phyloP scores from a whole-genome alignment of 2,329 filamentous ascomycete species.

The Arthrinium puccinioides region DNA sequence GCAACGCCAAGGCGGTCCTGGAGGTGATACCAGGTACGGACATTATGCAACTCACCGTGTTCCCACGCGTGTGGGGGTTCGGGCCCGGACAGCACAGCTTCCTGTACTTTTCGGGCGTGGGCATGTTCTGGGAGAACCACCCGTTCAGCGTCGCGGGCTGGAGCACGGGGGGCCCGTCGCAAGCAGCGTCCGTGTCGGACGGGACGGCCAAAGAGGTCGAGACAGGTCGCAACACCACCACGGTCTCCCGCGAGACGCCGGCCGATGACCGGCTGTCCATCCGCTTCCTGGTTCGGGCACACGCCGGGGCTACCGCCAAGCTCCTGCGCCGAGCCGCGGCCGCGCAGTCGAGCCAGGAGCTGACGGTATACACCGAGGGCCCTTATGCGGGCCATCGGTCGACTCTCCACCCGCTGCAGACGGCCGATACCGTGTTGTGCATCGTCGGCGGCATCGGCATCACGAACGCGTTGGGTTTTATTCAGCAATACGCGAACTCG shows the following conservation, averaged over 20 bases:
- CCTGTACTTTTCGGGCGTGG: slow-evolving; percentile 12
- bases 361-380: slow-evolving; percentile 11
- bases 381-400: slow-evolving; percentile 11
- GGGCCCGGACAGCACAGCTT: slow-evolving; percentile 13
- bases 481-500: slow-evolving; percentile 12
- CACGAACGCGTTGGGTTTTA: slow-evolving; percentile 10
- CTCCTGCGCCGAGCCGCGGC: slow-evolving; percentile 6
- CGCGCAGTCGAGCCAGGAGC: neutral
- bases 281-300: slow-evolving; percentile 8
- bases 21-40: slow-evolving; percentile 9
- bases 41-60: slow-evolving; percentile 11
- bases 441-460: slow-evolving; percentile 11
- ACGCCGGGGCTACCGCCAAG: slow-evolving; percentile 8
- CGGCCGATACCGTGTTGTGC: slow-evolving; percentile 11
- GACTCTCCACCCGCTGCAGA: slow-evolving; percentile 5
- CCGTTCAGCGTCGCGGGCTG: slow-evolving; percentile 17
- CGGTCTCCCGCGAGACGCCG: neutral
- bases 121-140: slow-evolving; percentile 17
- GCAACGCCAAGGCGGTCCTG: slow-evolving; percentile 6
- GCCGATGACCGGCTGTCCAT: neutral
- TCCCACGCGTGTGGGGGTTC: slow-evolving; percentile 6
- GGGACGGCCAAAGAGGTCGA: neutral
- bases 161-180: neutral
- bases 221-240: neutral
- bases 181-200: neutral